Evolutionary conservation across 768 basidiomycete genomes (phyloP).

Genomic region (Kwoniella bestiolae): DNA sequence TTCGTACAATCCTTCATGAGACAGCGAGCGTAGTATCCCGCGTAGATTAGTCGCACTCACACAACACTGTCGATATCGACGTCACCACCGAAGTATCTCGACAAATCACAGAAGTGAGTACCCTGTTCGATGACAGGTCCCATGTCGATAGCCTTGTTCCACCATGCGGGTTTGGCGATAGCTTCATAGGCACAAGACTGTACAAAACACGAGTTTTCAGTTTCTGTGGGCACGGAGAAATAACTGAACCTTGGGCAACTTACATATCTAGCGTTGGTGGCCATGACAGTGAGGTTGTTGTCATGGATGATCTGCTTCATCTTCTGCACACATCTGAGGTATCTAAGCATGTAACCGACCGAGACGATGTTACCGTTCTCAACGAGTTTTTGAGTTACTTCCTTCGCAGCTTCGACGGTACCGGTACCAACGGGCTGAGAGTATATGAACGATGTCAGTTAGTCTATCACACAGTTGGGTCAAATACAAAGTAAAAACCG

Average conservation of each 20-base stretch:
- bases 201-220: too few relatives aligned
- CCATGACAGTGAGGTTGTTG: slow-evolving; percentile 92
- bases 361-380: slow-evolving; percentile 79
- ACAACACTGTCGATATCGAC: slow-evolving; percentile 72
- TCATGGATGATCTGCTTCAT: slow-evolving; percentile 96
- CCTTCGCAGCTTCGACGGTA: slow-evolving; percentile 68
- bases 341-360: slow-evolving; percentile 91
- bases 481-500: too few relatives aligned
- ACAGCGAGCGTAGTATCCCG: too few relatives aligned
- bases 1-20: too few relatives aligned
- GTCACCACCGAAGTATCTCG: slow-evolving; percentile 95
- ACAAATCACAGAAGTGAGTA: slow-evolving; percentile 96
- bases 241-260: too few relatives aligned
- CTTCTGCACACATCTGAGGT: slow-evolving; percentile 89
- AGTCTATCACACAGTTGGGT: too few relatives aligned
- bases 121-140: slow-evolving; percentile 60
- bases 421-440: slow-evolving; percentile 88
- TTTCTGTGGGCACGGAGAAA: too few relatives aligned
- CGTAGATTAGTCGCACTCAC: too few relatives aligned
- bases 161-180: slow-evolving; percentile 58
- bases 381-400: slow-evolving; percentile 72
- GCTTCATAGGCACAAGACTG: slow-evolving; percentile 61
- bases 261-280: slow-evolving; percentile 92
- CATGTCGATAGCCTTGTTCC: slow-evolving; percentile 58
- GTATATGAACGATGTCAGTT: slow-evolving; percentile 71